phyloP scores from a whole-genome alignment of 2,329 filamentous ascomycete genomes.

The Rhinocladiella mackenziei region DNA sequence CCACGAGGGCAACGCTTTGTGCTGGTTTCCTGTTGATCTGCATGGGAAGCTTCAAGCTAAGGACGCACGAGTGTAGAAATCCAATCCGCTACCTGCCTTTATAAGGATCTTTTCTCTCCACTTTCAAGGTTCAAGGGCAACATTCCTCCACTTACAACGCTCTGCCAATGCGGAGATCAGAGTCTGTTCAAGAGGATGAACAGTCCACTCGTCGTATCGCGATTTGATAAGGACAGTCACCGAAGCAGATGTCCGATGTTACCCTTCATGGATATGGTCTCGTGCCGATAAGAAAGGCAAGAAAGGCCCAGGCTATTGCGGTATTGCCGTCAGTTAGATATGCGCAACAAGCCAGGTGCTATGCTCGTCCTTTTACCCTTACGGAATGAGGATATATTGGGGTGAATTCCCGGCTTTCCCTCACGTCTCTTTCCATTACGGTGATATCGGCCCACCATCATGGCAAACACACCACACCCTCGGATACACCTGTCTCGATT shows the following conservation, averaged over 20 bases:
- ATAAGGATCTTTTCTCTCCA: constrained; percentile 1
- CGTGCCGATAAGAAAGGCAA: not conserved
- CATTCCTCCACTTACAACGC: not conserved
- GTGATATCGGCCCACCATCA: not conserved
- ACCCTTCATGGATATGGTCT: not conserved
- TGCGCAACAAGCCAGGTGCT: no score
- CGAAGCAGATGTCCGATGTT: not conserved
- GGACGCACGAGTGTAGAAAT: no score
- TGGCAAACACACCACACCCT: constrained; percentile 3
- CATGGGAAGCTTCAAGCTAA: no score
- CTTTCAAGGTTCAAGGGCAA: not conserved
- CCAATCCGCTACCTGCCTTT: no score
- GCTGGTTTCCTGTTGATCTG: no score
- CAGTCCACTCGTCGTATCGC: no score
- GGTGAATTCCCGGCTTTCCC: not conserved
- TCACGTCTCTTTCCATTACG: not conserved
- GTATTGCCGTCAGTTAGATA: no score
- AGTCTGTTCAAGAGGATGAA: no score
- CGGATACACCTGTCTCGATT: constrained; percentile 11
- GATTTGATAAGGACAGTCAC: not conserved
- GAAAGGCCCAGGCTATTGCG: not conserved
- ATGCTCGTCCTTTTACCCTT: not conserved
- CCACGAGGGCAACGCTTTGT: no score
- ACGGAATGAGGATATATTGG: not conserved
- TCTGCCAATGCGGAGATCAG: constrained; percentile 8